Percentiles rank a stretch among this genome's conserved stretches.
Evolutionary conservation across 306 rosid species (phyloP).

Genomic region (Ziziphus jujuba): DNA sequence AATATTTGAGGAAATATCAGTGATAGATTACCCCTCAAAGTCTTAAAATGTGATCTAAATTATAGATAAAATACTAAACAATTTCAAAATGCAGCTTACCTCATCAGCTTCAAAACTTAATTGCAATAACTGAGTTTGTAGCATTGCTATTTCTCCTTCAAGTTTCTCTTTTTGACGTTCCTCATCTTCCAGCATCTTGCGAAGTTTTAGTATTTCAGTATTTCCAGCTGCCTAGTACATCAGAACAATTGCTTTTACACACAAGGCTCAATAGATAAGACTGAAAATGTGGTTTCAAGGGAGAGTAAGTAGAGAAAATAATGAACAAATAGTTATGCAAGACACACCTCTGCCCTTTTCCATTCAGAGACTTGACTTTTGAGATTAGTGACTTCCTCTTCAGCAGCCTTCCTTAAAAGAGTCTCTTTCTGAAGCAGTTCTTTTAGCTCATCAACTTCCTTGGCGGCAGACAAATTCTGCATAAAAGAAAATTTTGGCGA

Average conservation of each 20-base stretch:
- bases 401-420: conserved; percentile 71
- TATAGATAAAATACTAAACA: not conserved
- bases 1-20: not conserved
- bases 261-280: conserved; percentile 21
- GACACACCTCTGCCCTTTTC: conserved; percentile 82
- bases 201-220: conserved; percentile 71
- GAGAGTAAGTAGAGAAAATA: conserved; percentile 4
- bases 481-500: not conserved
- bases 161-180: conserved; percentile 67
- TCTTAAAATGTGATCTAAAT: too few relatives aligned
- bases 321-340: conserved; percentile 26
- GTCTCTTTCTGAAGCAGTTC: conserved; percentile 67
- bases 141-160: conserved; percentile 80
- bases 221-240: conserved; percentile 58
- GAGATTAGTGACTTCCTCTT: conserved; percentile 69
- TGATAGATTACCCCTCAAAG: not conserved
- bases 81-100: conserved; percentile 41
- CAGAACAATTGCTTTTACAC: conserved; percentile 29
- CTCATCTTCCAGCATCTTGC: conserved; percentile 68
- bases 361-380: conserved; percentile 67
- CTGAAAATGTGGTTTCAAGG: not conserved
- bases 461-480: conserved; percentile 37
- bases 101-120: conserved; percentile 81
- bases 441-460: conserved; percentile 74
- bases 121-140: conserved; percentile 86